These are phyloP conservation scores for Fusarium sp. DNA, from an alignment of 2,329 filamentous ascomycete genomes.

Conservation along the genomic window DNA sequence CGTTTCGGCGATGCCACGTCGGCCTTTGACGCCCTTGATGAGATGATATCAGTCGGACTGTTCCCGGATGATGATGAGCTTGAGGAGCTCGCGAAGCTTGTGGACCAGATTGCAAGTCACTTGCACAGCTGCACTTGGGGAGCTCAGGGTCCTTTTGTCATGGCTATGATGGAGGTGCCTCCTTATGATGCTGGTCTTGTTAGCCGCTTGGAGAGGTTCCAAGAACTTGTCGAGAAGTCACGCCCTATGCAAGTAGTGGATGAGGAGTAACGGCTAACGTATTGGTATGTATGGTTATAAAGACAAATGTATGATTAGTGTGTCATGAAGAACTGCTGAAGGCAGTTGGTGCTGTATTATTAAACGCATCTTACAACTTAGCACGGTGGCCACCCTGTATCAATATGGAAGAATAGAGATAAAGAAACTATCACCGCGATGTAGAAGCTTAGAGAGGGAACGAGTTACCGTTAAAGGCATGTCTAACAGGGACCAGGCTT, in stretches of 20 bases:
- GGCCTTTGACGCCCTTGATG: conserved; percentile 67
- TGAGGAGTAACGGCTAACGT: not conserved
- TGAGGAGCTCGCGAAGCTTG: conserved; percentile 33
- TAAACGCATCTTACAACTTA: conserved; percentile 3
- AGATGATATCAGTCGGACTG: conserved; percentile 74
- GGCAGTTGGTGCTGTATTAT: not conserved
- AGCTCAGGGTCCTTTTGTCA: conserved; percentile 53
- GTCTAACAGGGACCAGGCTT: too few relatives aligned
- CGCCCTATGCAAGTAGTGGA: not conserved
- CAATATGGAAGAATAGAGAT: not conserved
- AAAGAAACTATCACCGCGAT: too few relatives aligned
- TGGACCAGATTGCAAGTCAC: conserved; percentile 49
- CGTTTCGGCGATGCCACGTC: conserved; percentile 67
- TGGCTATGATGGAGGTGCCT: conserved; percentile 53
- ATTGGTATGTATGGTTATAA: not conserved
- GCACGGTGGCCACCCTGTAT: not conserved
- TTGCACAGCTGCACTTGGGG: conserved; percentile 52
- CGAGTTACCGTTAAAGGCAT: too few relatives aligned
- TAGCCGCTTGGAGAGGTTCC: conserved; percentile 38
- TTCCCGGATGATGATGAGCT: conserved; percentile 59
- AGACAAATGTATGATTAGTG: conserved; percentile 5
- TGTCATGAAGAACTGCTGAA: not conserved
- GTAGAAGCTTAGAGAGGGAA: too few relatives aligned
- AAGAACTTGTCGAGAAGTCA: not conserved
- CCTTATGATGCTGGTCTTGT: conserved; percentile 49